These are phyloP conservation scores for Coemansia sp. DNA, from an alignment of 192 early-diverging fungal species.

Conservation along the genomic window DNA sequence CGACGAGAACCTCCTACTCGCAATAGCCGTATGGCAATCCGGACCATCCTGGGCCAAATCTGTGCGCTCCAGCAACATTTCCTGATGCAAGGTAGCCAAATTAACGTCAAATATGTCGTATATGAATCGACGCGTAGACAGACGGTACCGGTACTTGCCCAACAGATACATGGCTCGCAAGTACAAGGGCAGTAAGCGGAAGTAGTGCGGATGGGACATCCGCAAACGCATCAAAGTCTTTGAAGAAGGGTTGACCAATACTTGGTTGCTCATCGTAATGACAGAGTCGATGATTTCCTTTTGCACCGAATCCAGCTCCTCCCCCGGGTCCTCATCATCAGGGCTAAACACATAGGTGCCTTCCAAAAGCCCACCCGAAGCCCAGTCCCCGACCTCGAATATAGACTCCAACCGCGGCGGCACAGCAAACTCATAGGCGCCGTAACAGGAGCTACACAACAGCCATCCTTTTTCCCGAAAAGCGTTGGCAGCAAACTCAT, in stretches of 20 bases:
- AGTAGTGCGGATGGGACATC: constrained; percentile 57
- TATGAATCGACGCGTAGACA: constrained; percentile 47
- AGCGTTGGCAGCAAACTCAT: constrained; percentile 47
- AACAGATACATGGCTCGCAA: constrained; percentile 37
- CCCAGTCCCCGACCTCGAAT: constrained; percentile 46
- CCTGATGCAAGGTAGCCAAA: constrained; percentile 36
- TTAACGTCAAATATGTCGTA: constrained; percentile 57
- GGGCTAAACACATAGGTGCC: constrained; percentile 41
- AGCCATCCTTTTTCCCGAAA: constrained; percentile 53
- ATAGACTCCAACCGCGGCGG: constrained; percentile 38
- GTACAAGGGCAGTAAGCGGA: constrained; percentile 45
- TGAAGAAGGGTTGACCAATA: constrained; percentile 44
- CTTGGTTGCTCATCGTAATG: constrained; percentile 48
- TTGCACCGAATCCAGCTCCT: constrained; percentile 54
- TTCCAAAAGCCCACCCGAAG: constrained; percentile 25
- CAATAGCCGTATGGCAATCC: neutral
- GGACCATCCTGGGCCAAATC: neutral
- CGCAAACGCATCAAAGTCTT: constrained; percentile 51
- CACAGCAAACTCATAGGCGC: constrained; percentile 53
- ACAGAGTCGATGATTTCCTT: constrained; percentile 50
- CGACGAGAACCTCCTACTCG: constrained; percentile 35
- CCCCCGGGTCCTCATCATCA: constrained; percentile 14
- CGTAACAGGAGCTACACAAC: constrained; percentile 46
- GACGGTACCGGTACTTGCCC: constrained; percentile 53
- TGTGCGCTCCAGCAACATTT: constrained; percentile 10